phyloP scores from a whole-genome alignment of 2,329 filamentous ascomycete species.

The Chaetomiaceae sp. region DNA sequence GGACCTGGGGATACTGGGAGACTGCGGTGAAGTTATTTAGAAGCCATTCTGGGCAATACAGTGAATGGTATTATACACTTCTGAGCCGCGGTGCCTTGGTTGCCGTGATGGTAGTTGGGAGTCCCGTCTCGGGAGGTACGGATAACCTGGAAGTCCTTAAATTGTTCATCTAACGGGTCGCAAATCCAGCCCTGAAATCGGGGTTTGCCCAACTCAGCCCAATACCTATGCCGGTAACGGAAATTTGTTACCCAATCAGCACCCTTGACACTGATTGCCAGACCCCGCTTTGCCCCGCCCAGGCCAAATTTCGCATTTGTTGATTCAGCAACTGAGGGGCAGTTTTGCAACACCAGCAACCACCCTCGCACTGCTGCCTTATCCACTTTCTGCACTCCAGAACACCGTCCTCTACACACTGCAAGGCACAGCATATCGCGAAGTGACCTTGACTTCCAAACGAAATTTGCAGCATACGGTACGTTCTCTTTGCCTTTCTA shows the following conservation, averaged over 20 bases:
- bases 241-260: not conserved
- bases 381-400: constrained; percentile 5
- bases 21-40: not conserved
- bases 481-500: not conserved
- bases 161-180: no score
- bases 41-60: not conserved
- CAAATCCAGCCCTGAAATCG: no score
- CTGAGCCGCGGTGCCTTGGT: no score
- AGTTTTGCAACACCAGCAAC: constrained; percentile 10
- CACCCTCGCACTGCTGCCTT: constrained; percentile 6
- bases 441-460: not conserved
- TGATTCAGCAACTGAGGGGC: constrained; percentile 21
- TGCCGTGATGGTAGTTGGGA: no score
- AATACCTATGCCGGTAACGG: not conserved
- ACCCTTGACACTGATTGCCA: not conserved
- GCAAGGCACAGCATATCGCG: not conserved
- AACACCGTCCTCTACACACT: not conserved
- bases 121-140: no score
- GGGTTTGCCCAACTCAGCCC: not conserved
- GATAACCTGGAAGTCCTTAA: no score
- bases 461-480: constrained; percentile 5
- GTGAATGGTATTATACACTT: no score
- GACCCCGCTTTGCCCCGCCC: constrained; percentile 1
- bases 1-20: not conserved
- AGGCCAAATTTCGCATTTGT: constrained; percentile 16